Conservation (phyloP, 1,284 basidiomycete genomes). For the Heterobasidion annosum region DNA sequence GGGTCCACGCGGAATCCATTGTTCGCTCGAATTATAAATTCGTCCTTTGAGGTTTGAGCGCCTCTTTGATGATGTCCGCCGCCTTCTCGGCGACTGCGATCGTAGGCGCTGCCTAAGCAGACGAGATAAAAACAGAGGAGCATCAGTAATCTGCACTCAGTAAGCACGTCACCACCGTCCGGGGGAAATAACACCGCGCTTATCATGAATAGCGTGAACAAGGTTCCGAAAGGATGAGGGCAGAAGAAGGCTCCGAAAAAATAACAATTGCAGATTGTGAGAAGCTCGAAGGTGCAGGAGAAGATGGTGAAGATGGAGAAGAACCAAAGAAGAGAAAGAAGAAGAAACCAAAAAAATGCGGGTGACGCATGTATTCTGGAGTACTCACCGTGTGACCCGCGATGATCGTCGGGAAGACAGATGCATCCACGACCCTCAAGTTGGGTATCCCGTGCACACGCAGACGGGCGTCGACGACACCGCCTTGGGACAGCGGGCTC, state of each 20-base stretch:
- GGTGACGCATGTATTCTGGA: background rate
- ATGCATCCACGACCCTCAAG: constrained; percentile 53
- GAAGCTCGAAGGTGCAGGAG: too few relatives aligned
- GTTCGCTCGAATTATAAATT: too few relatives aligned
- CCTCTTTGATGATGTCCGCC: constrained; percentile 45
- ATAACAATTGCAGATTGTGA: too few relatives aligned
- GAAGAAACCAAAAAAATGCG: background rate
- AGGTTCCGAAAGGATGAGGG: too few relatives aligned
- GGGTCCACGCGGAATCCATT: too few relatives aligned
- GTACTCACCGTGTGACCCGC: constrained; percentile 53
- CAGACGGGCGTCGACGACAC: constrained; percentile 29
- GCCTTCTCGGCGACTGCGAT: constrained; percentile 58
- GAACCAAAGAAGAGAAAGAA: background rate
- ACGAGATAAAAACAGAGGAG: background rate
- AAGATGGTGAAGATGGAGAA: too few relatives aligned
- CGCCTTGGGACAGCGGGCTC: constrained; percentile 35
- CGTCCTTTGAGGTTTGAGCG: background rate
- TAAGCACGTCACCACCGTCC: background rate
- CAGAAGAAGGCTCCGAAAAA: too few relatives aligned
- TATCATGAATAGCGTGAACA: too few relatives aligned
- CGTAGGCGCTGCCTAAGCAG: constrained; percentile 42
- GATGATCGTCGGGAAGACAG: constrained; percentile 46
- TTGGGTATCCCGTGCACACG: constrained; percentile 27
- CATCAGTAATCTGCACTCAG: background rate
- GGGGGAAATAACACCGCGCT: background rate